These are phyloP conservation scores for Eucalyptus dawsonii DNA, from an alignment of 345 rosid genomes.

Conservation along the genomic window DNA sequence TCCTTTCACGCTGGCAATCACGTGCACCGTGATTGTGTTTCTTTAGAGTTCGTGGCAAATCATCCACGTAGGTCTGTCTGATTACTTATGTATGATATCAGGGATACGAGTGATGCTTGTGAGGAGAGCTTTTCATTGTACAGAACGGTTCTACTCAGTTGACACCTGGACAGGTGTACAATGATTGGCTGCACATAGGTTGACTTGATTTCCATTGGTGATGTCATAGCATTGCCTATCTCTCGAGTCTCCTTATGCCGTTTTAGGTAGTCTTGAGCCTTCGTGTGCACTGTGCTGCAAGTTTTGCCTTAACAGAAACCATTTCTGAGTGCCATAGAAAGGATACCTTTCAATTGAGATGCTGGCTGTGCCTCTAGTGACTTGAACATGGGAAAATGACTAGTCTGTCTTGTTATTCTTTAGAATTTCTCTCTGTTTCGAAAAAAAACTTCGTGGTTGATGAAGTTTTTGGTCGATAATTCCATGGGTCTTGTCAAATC, in stretches of 20 bases:
- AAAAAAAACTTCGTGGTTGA: background rate
- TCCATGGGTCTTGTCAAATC: background rate
- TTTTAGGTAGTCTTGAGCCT: background rate
- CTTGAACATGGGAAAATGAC: background rate
- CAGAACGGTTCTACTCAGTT: background rate
- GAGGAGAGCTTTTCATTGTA: background rate
- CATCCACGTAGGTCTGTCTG: background rate
- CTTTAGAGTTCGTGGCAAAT: background rate
- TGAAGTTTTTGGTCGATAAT: background rate
- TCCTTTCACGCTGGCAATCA: constrained; percentile 13
- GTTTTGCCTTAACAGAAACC: background rate
- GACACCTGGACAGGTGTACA: background rate
- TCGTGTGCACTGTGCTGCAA: background rate
- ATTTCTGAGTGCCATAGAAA: background rate
- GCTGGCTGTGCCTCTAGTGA: background rate
- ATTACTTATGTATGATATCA: background rate
- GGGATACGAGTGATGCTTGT: background rate
- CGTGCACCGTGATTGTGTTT: background rate
- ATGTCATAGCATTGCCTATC: background rate
- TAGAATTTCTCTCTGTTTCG: background rate
- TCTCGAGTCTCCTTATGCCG: background rate
- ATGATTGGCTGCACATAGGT: background rate
- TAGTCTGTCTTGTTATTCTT: background rate
- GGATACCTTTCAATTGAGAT: background rate
- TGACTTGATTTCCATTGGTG: background rate